Conservation (phyloP, 2,329 filamentous ascomycete genomes). For the Simplicillium sp. region DNA sequence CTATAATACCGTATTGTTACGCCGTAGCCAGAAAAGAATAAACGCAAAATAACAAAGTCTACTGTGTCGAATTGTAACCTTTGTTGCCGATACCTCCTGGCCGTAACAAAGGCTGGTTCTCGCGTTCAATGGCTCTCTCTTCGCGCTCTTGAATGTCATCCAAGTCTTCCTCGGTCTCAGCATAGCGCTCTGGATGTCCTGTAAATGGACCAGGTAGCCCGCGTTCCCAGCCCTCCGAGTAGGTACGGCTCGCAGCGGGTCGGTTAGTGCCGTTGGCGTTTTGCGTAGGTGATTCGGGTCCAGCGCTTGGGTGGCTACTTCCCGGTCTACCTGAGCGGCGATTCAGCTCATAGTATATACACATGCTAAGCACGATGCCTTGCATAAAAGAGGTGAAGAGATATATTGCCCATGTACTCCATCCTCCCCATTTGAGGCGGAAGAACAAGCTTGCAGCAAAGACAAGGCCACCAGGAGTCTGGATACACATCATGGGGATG, state of each 20-base stretch:
- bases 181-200: constrained; percentile 41
- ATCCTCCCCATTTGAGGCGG: constrained; percentile 71
- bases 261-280: constrained; percentile 18
- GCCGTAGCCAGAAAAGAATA: too few species aligned
- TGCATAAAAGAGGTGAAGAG: constrained; percentile 80
- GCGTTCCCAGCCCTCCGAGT: constrained; percentile 42
- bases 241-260: constrained; percentile 30
- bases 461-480: constrained; percentile 85
- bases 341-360: constrained; percentile 62
- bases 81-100: constrained; percentile 38
- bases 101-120: constrained; percentile 39
- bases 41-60: too few species aligned
- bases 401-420: constrained; percentile 94
- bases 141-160: constrained; percentile 40
- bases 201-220: constrained; percentile 40
- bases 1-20: too few species aligned
- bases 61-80: constrained; percentile 20
- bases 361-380: constrained; percentile 71
- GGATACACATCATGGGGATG: constrained; percentile 97
- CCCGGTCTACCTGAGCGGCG: constrained; percentile 20
- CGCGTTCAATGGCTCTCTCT: constrained; percentile 37
- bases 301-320: constrained; percentile 13
- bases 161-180: constrained; percentile 40
- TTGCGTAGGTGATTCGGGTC: constrained; percentile 17
- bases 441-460: constrained; percentile 79